Evolutionary conservation across 169 alveolate genomes (phyloP), one percentile per base, ranked within the genome.

Genomic region (Miamiensis avidus): DNA sequence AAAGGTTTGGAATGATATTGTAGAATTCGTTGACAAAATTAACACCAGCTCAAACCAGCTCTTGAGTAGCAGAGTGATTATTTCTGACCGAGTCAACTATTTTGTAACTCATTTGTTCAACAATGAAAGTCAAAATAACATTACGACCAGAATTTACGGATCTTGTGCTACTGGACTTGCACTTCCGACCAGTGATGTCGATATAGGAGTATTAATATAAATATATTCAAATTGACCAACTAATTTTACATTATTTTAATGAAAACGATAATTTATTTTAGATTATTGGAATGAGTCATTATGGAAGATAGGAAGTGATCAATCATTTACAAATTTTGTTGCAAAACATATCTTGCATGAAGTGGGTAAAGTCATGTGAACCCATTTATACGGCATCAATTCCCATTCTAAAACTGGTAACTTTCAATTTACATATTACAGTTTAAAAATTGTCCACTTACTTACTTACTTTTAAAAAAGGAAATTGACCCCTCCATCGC

Each of bases 121-220:
- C 69, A 20, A 49, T 49, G 69, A 49, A 49, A 49, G 26, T 49
- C 20, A 4, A 11, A 49, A 73, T 73, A 73, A 73, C 26, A 76
- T 65, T 74, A 81, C 74, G 32, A 29, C 69, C 1, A 82, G 81
- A 82, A 72, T 82, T 0, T 82, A 33, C 74, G 91, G 91, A 30
- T 88, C 91, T 28, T 88, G 88, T 83, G 91, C 91, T 0, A 88
- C 91, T 74, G 91, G 89, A 34, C 78, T 88, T 31, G 75, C 91
- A 31, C 34, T 88, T 6, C 86, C 86, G n/a, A 69, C 78, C 65
- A 82, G 89, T 78, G 91, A 82, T 29, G 75, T 88, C 30, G 91
- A 88, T 88, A 32, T 88, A 16, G 91, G 88, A 34, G 76, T 88
- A 64, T 82, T 49, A 11, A 11, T 49, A 11, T 49, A 49, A 11